Base-by-base conservation (phyloP, 768 basidiomycete genomes). In the Thelephora aurantiotincta region DNA sequence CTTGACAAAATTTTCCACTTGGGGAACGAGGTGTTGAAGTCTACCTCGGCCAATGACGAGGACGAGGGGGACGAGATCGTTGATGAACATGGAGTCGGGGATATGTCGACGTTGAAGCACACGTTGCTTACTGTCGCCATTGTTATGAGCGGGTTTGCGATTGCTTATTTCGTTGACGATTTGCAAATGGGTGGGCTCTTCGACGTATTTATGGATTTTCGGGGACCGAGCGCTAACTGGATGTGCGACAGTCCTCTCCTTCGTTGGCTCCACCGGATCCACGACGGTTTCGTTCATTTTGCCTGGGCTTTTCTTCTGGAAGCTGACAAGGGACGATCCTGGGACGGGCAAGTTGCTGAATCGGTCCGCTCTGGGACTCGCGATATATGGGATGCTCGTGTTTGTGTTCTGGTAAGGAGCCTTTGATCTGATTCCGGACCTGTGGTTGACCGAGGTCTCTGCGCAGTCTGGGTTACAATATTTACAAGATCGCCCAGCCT, bases 281-380 rank as follows among this genome's bases (percentile, higher is more conserved):
- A 96, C 93, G 20, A 94, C 92, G 16, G 90, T 98, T 50, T 92
- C 89, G 1, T 98, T 97, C 66, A 96, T 98, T 57, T 73, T 96
- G 33, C 93, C 92, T 0, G 92, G 90, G 1, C 65, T 92, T 44
- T 85, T 96, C 59, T 96, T 87, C 67, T 97, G 89, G 82, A 82
- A 88, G 82, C 69, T 94, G 53, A 80, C 84, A 51, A 78, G 79
- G 50, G 63, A 77, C 45, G 82, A 90, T 56, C 66, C 69, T 6
- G 72, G 69, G 19, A 67, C 66, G 45, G 76, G 69, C 54, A 65
- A 63, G 45, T 54, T 70, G 50, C 74, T 86, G 54, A 70, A 71
- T 50, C 78, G 68, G 43, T 74, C 80, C 19, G 70, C 80, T 1
- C 63, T 92, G 38, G 81, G 66, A 11, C 63, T 97, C 50, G 71